Evolutionary conservation across 2,329 filamentous ascomycete species (phyloP), one percentile per base, ranked within the genome.

Genomic region (Alternaria sp.): DNA sequence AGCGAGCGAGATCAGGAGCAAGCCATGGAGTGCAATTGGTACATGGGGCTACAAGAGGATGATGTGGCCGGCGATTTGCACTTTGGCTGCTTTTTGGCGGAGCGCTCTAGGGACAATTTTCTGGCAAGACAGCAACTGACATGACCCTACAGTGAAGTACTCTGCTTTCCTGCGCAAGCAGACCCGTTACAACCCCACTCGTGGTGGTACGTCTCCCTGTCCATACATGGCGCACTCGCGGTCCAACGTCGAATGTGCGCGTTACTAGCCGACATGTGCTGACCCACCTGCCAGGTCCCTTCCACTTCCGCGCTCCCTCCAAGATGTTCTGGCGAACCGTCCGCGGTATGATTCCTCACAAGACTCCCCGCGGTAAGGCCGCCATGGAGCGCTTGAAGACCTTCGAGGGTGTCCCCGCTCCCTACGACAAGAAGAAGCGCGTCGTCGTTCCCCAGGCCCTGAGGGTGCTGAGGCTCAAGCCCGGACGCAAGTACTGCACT

Each of bases 271-370:
- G 36, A 21, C 61, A 50, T 45, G 30, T 43, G 57, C 70, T 76
- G 59, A 75, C 59, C 17, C 21, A 11, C 6, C 77, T 77, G 57
- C 65, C 79, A 93, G 91, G 95, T 88, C 96, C 96, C 85, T 99
- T 98, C 93, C 96, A 99, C 88, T 98, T 97, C 93, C 96, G 96
- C 84, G 93, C 95, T 79, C 96, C 96, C 72, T 97, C 94, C 80
- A 92, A 96, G 86, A 97, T 99, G 89, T 97, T 99, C 91, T 99
- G 97, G 92, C 97, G 97, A 92, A 93, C 96, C 83, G 93, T 99
- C 86, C 95, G 96, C 85, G 96, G 96, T 85, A 99, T 99, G 96
- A 96, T 99, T 77, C 96, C 96, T 82, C 96, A 99, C 93, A 99
- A 99, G 93, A 99, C 96, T 77, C 90, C 96, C 83, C 95, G 96